Evolutionary conservation across 2,329 filamentous ascomycete genomes (phyloP).

Genomic region (Ophiostoma australiae): DNA sequence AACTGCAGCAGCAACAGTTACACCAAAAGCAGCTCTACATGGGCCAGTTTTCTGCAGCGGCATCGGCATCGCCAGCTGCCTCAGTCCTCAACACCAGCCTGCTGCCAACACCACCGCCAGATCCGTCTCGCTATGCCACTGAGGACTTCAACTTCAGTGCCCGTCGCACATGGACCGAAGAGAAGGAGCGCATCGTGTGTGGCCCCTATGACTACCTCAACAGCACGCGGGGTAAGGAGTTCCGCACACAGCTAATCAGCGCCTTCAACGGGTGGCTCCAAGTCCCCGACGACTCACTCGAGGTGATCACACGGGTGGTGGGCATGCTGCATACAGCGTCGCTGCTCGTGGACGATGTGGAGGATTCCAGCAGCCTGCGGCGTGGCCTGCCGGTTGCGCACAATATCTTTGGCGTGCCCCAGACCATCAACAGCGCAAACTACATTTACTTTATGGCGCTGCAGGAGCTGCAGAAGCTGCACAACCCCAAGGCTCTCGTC

Average conservation of each 20-base stretch:
- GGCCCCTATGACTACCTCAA: constrained; percentile 79
- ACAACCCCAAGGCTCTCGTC: constrained; percentile 59
- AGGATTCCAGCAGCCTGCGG: constrained; percentile 69
- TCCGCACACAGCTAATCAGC: constrained; percentile 71
- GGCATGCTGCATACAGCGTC: constrained; percentile 84
- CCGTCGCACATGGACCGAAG: constrained; percentile 57
- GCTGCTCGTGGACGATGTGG: constrained; percentile 79
- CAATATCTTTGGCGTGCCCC: constrained; percentile 75
- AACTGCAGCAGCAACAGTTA: constrained; percentile 1
- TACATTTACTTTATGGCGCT: constrained; percentile 82
- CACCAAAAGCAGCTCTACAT: background rate
- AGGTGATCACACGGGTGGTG: constrained; percentile 71
- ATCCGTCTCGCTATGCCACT: constrained; percentile 50
- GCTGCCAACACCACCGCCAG: constrained; percentile 40
- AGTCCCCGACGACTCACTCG: constrained; percentile 64
- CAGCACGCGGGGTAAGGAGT: constrained; percentile 76
- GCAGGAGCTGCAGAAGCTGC: constrained; percentile 66
- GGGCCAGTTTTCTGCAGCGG: constrained; percentile 21
- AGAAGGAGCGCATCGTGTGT: constrained; percentile 72
- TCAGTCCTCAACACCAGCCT: constrained; percentile 28
- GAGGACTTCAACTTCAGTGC: constrained; percentile 52
- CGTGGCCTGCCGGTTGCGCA: constrained; percentile 78
- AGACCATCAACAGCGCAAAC: constrained; percentile 87
- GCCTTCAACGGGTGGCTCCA: constrained; percentile 78
- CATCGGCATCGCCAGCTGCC: background rate